Base-by-base conservation (phyloP, 1,139 yeast species). In the Nakaseomyces delphensis region DNA sequence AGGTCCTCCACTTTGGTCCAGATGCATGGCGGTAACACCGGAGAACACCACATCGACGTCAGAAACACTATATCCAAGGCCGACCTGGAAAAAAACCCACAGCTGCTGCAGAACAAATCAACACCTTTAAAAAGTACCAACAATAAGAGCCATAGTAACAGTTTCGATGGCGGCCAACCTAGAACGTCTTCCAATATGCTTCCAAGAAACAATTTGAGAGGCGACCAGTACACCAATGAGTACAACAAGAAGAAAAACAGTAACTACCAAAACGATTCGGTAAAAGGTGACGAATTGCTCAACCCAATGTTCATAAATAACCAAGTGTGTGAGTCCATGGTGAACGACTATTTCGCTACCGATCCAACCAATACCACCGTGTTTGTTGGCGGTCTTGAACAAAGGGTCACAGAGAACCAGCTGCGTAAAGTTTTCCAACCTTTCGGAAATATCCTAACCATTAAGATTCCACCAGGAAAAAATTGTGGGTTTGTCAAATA, bases 401-500 rank as follows among this genome's bases (percentile, higher is more conserved):
- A 80, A 16, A 78, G 79, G 41, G 87, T 85, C 21, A 70, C 77
- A 13, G 96, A 86, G 57, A 82, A 79, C 41, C 84, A 87, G 31
- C 66, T 89, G 40, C 74, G 79, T 50, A 69, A 83, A 3, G 70
- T 82, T 41, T 87, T 87, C 65, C 79, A 79, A 54, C 85, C 93
- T 11, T 89, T 84, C 67, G 97, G 97, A 23, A 74, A 74, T 42
- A 83, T 89, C 49, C 75, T 81, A 43, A 86, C 83, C 55, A 91
- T 87, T 41, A 85, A 86, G 60, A 84, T 87, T 40, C 96, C 96
- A 8, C 79, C 82, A 4, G 95, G 95, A 13, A 87, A 87, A 60
- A 93, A 93, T 45, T 87, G 96, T 65, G 97, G 96, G 1, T 89
- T 87, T 66, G 89, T 87, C 44, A 93, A 84, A 62, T 87, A 79